phyloP scores from a whole-genome alignment of 495 filamentous ascomycete genomes.

The Penicillium taxi region DNA sequence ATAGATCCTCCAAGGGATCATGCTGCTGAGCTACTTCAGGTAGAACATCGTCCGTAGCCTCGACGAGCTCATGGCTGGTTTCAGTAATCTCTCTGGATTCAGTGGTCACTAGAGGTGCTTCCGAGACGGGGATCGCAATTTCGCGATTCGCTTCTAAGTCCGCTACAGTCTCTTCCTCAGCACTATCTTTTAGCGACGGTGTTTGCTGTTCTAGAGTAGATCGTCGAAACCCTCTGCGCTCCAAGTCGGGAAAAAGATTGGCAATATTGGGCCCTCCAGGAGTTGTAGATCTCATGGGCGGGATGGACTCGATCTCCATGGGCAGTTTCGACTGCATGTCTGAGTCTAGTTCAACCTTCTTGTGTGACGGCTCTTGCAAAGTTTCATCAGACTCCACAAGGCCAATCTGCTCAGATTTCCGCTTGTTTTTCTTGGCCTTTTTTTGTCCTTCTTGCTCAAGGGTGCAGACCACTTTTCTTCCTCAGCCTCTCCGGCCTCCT shows the following conservation, averaged over 20 bases:
- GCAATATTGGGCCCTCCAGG: constrained; percentile 28
- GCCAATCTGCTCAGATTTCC: constrained; percentile 15
- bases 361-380: constrained; percentile 6
- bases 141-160: constrained; percentile 39
- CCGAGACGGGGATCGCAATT: constrained; percentile 43
- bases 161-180: constrained; percentile 41
- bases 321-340: constrained; percentile 4
- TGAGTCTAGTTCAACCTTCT: constrained; percentile 8
- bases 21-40: constrained; percentile 7
- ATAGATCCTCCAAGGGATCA: constrained; percentile 1
- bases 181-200: constrained; percentile 37
- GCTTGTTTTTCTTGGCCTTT: constrained; percentile 27
- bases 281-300: constrained; percentile 15
- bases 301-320: constrained; percentile 13
- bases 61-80: constrained; percentile 5
- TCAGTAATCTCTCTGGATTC: constrained; percentile 12
- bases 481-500: constrained; percentile 7
- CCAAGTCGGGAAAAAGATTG: constrained; percentile 32
- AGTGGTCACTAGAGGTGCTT: constrained; percentile 33
- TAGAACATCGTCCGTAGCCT: constrained; percentile 5
- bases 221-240: constrained; percentile 28
- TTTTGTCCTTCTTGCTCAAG: constrained; percentile 23
- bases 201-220: constrained; percentile 15
- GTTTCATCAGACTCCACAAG: constrained; percentile 2
- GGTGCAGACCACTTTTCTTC: constrained; percentile 9